These are phyloP conservation scores for Dissophora ornata DNA, from an alignment of 192 early-diverging fungal genomes.

Conservation along the genomic window DNA sequence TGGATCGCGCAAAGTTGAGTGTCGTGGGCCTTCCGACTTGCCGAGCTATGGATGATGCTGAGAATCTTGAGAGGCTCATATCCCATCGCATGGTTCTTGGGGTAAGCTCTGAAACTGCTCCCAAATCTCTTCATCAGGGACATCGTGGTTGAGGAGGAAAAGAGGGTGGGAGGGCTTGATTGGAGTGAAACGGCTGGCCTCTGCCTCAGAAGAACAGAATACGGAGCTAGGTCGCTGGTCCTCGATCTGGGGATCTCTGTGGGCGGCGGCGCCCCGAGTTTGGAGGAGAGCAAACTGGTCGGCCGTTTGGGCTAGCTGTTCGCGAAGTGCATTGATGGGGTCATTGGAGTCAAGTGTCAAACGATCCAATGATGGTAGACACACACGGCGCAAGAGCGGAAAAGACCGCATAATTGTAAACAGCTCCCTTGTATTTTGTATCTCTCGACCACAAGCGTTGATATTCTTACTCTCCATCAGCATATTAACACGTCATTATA, in stretches of 20 bases:
- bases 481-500: no score
- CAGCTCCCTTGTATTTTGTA: no score
- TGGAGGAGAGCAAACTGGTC: not conserved
- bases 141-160: not conserved
- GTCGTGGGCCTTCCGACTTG: constrained; percentile 16
- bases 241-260: constrained; percentile 14
- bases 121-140: constrained; percentile 12
- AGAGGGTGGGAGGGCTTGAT: constrained; percentile 3
- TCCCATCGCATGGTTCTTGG: constrained; percentile 22
- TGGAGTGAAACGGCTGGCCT: not conserved
- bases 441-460: no score
- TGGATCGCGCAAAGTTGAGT: constrained; percentile 13
- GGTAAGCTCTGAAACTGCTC: constrained; percentile 3
- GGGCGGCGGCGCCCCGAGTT: not conserved
- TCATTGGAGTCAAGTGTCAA: no score
- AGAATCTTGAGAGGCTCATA: constrained; percentile 30
- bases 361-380: constrained; percentile 5
- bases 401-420: no score
- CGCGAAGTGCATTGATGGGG: constrained; percentile 3
- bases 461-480: no score
- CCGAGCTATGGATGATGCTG: not conserved
- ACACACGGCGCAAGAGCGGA: not conserved
- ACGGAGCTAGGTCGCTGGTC: not conserved
- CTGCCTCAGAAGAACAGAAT: not conserved
- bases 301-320: constrained; percentile 10